Percentiles rank a stretch among this genome's conserved stretches.
phyloP scores from a whole-genome alignment of 805 yeast species.

The Monosporozyma unispora region DNA sequence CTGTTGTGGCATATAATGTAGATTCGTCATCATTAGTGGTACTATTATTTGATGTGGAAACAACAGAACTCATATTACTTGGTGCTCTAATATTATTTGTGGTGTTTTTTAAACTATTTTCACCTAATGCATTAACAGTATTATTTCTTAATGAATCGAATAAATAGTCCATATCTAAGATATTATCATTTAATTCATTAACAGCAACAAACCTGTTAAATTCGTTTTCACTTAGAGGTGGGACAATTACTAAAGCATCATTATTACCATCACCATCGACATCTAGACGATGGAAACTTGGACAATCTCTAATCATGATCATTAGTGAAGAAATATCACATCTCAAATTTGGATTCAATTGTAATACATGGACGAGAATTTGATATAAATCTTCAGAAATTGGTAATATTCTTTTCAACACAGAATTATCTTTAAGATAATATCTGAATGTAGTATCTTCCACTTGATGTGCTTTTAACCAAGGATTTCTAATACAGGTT shows the following conservation, averaged over 20 bases:
- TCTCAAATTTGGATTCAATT: slow-evolving; percentile 30
- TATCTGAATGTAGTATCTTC: slow-evolving; percentile 58
- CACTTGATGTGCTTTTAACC: slow-evolving; percentile 67
- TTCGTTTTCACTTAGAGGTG: slow-evolving; percentile 5
- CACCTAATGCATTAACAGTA: too few species aligned
- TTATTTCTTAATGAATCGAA: background rate
- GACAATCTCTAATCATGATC: slow-evolving; percentile 3
- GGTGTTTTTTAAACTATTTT: background rate
- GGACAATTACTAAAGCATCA: slow-evolving; percentile 20
- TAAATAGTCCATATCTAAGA: background rate
- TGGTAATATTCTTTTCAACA: slow-evolving; percentile 63
- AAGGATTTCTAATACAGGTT: slow-evolving; percentile 79
- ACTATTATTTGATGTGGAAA: background rate
- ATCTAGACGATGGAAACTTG: slow-evolving; percentile 10
- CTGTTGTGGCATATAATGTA: background rate
- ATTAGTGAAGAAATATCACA: slow-evolving; percentile 16
- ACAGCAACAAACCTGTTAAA: background rate
- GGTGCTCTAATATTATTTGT: too few species aligned
- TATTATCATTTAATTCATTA: background rate
- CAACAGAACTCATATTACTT: background rate
- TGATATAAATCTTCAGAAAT: slow-evolving; percentile 53
- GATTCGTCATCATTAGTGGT: slow-evolving; percentile 1
- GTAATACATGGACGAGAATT: slow-evolving; percentile 34
- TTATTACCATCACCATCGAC: background rate
- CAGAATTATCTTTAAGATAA: slow-evolving; percentile 45